These are phyloP conservation scores for Pseudodiploospora longispora DNA, from an alignment of 2,329 filamentous ascomycete species.

Conservation along the genomic window DNA sequence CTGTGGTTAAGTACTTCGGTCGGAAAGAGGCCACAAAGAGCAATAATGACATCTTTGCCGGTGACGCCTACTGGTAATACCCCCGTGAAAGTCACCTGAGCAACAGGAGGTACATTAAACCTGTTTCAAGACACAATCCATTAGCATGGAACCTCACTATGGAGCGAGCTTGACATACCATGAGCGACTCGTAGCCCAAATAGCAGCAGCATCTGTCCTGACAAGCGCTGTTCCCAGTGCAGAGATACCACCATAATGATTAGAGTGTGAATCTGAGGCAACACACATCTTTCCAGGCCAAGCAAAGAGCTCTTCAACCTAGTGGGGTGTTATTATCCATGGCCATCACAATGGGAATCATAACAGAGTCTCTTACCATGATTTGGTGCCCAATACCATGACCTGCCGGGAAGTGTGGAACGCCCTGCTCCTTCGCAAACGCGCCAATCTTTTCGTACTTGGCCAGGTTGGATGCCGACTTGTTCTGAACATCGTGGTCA, in stretches of 20 bases:
- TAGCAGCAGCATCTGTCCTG: slow-evolving; percentile 75
- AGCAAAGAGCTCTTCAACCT: slow-evolving; percentile 53
- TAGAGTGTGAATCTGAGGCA: slow-evolving; percentile 69
- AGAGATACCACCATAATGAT: slow-evolving; percentile 76
- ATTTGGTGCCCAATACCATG: slow-evolving; percentile 85
- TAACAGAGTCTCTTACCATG: slow-evolving; percentile 47
- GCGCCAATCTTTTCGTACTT: slow-evolving; percentile 78
- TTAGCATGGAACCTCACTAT: neutral
- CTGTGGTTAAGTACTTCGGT: slow-evolving; percentile 85
- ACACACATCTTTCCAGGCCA: slow-evolving; percentile 84
- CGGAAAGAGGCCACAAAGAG: slow-evolving; percentile 79
- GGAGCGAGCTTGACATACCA: slow-evolving; percentile 46
- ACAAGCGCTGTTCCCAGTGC: slow-evolving; percentile 76
- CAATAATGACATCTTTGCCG: slow-evolving; percentile 90
- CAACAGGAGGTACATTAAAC: slow-evolving; percentile 55
- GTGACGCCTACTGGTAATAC: slow-evolving; percentile 70
- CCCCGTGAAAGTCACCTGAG: slow-evolving; percentile 70
- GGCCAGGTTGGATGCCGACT: slow-evolving; percentile 64
- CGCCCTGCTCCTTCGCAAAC: slow-evolving; percentile 71
- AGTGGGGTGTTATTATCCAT: neutral
- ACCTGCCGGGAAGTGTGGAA: slow-evolving; percentile 70
- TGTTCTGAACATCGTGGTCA: slow-evolving; percentile 87
- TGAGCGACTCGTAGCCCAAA: slow-evolving; percentile 74
- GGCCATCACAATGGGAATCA: neutral
- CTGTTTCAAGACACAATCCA: neutral